Base-by-base conservation (phyloP, 768 basidiomycete genomes). In the Lanmaoa pseudosensibilis region DNA sequence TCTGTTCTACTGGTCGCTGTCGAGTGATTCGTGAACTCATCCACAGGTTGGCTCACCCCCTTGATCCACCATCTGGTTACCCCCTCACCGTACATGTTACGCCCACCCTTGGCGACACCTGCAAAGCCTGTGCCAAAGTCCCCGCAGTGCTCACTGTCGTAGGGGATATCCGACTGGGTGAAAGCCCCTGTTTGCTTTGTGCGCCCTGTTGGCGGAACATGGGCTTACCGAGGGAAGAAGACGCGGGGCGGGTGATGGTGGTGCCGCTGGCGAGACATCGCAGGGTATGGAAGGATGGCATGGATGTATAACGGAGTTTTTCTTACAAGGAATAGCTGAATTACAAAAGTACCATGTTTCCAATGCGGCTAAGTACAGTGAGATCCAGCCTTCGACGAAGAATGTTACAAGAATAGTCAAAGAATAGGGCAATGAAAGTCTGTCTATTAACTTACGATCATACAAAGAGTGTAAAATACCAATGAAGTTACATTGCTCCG, bases 101-200 rank as follows among this genome's bases (percentile, higher is more conserved):
- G 0, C 88, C 89, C 2, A 69, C 80, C 16, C 73, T 83, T 15
- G 71, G 84, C 16, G 83, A 86, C 55, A 63, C 82, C 10, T 94
- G 91, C 64, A 83, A 85, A 43, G 83, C 78, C 18, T 94, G 91
- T 63, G 68, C 74, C 46, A 89, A 83, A 69, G 82, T 86, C 3
- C 88, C 90, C 3, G 90, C 91, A 0, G 76, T 81, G 3, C 78
- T 81, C 65, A 82, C 88, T 3, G 70, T 94, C 36, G 75, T 83
- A 16, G 86, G 86, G 13, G 91, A 94, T 72, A 72, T 84, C 4
- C 78, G 92, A 40, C 72, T 93, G 7, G 88, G 87, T 11, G 89
- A 93, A 68, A 90, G 83, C 64, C 91, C 90, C 19, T 90, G 85
- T 66, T 55, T 88, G 16, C 65, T 93, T 50, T 94, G 92, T 67